These are phyloP conservation scores for Penicillium sp. DNA, from an alignment of 2,329 filamentous ascomycete species.

Conservation along the genomic window DNA sequence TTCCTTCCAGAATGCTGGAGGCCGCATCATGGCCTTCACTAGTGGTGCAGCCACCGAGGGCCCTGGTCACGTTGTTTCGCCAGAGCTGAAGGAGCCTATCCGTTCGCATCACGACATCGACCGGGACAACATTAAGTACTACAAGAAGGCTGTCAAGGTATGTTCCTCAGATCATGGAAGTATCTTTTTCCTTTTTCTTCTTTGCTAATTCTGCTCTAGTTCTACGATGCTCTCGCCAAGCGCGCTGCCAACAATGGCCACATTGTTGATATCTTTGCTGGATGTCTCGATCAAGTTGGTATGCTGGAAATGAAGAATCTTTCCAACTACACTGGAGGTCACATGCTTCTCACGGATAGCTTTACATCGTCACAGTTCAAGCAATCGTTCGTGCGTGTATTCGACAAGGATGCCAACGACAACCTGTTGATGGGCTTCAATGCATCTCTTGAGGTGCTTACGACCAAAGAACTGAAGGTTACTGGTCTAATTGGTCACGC, in stretches of 20 bases:
- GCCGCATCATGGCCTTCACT: slow-evolving; percentile 94
- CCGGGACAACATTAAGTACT: slow-evolving; percentile 98
- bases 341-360: slow-evolving; percentile 97
- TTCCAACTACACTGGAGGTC: slow-evolving; percentile 91
- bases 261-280: slow-evolving; percentile 95
- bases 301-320: slow-evolving; percentile 97
- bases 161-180: slow-evolving; percentile 19
- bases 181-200: neutral
- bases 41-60: slow-evolving; percentile 94
- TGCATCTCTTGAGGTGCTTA: slow-evolving; percentile 89
- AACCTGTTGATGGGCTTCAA: slow-evolving; percentile 99
- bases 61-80: slow-evolving; percentile 92
- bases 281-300: slow-evolving; percentile 95
- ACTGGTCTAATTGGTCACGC: slow-evolving; percentile 96
- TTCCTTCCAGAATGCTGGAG: slow-evolving; percentile 92
- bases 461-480: slow-evolving; percentile 97
- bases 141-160: slow-evolving; percentile 97
- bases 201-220: slow-evolving; percentile 53
- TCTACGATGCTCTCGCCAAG: slow-evolving; percentile 93
- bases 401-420: slow-evolving; percentile 93
- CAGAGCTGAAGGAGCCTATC: slow-evolving; percentile 93
- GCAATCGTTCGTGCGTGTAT: slow-evolving; percentile 94
- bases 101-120: slow-evolving; percentile 99
- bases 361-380: slow-evolving; percentile 99
- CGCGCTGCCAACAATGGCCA: slow-evolving; percentile 94